Base-by-base conservation (phyloP, 495 filamentous ascomycete genomes). In the Darksidea phi region DNA sequence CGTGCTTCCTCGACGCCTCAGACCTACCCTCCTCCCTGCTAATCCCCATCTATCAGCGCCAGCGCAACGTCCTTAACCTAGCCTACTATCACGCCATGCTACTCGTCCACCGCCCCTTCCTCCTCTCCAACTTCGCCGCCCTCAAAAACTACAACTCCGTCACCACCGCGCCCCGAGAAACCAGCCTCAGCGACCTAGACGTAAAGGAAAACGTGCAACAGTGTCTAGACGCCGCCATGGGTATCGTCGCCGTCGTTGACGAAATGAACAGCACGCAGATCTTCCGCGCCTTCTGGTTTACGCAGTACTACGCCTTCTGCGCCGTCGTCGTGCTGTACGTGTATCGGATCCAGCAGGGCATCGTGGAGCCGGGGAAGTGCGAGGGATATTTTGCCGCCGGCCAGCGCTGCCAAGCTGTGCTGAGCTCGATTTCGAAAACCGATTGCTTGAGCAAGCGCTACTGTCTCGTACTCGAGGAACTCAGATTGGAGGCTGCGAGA, bases 211-310 rank as follows among this genome's bases (percentile, higher is more conserved):
- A 63, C 34, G 48, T 57, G 1, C 28, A 26, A 8, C 53, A 51
- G 1, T 63, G 60, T 20, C 43, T 63, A 4, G 54, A 63, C 10
- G 60, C 60, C 8, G 60, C 60, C 26, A 57, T 63, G 53, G 34
- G 37, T 20, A 63, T 63, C 32, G 60, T 57, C 15, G 2, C 20
- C 13, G 50, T 63, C 12, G 54, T 63, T 8, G 60, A 63, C 43
- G 60, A 63, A 15, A 24, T 63, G 34, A 42, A 55, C 26, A 46
- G 47, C 15, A 51, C 32, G 13, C 34, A 37, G 12, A 46, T 63
- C 45, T 53, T 63, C 47, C 46, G 60, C 34, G 60, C 60, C 10
- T 63, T 63, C 38, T 63, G 60, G 60, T 63, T 63, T 28, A 57
- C 60, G 3, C 60, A 63, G 37, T 63, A 63, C 48, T 55, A 63